Percentiles rank a stretch among this genome's conserved stretches.
Conservation (phyloP, 371 early-diverging fungal species). For the Lichtheimia corymbifera region DNA sequence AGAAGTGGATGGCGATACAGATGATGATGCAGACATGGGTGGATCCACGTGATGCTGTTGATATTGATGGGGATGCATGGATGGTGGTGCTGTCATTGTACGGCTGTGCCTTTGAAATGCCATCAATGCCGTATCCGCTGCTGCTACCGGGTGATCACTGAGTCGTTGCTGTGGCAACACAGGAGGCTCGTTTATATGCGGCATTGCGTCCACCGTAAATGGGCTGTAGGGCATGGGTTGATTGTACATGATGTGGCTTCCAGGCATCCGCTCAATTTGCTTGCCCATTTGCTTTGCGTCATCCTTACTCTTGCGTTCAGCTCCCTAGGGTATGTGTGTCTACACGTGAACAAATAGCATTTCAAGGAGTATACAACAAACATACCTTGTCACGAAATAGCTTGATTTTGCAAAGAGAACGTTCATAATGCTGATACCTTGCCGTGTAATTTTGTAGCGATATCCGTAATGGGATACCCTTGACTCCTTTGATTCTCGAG, state of each 20-base stretch:
- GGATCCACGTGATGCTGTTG: background rate
- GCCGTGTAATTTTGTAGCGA: conserved; percentile 41
- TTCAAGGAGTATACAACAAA: background rate
- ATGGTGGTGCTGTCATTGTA: conserved; percentile 32
- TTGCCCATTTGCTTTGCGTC: conserved; percentile 61
- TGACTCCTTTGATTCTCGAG: conserved; percentile 83
- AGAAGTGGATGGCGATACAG: background rate
- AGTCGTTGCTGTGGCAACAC: conserved; percentile 3
- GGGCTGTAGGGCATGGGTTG: conserved; percentile 31
- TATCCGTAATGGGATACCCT: conserved; percentile 75
- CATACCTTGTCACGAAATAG: conserved; percentile 78
- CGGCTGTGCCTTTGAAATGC: conserved; percentile 20
- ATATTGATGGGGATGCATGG: conserved; percentile 5
- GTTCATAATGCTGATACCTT: conserved; percentile 34
- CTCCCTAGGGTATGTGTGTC: conserved; percentile 27
- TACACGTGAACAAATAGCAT: background rate
- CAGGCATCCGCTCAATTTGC: conserved; percentile 57
- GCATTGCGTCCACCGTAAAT: conserved; percentile 19
- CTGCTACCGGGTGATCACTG: conserved; percentile 8
- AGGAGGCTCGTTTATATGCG: conserved; percentile 10
- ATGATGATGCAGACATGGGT: background rate
- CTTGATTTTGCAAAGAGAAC: conserved; percentile 68
- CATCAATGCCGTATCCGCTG: background rate
- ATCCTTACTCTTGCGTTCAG: conserved; percentile 68
- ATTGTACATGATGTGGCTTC: conserved; percentile 41